Evolutionary conservation across 106 monocot genomes (phyloP), one percentile per base, ranked within the genome.

Genomic region (Allium fistulosum): DNA sequence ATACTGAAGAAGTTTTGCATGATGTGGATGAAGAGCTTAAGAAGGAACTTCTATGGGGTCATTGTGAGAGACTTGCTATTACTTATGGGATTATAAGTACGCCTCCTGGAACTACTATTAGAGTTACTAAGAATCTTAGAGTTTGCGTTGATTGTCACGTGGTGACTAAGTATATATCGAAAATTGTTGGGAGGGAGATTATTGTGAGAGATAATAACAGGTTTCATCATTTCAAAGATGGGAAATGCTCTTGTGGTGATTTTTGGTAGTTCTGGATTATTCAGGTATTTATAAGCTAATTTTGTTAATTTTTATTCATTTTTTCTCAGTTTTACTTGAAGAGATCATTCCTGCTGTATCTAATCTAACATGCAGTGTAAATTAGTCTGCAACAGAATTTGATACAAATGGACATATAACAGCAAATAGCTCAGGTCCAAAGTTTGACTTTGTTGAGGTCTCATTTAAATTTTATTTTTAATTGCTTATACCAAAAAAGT

Each of bases 11-110:
- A 55, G 87, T 87, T 15, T 72, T 90, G 5, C 90, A 90, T 51
- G 94, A 94, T 49, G 67, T 94, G 6, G 94, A 90, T 18, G 90
- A 94, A 65, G 94, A 94, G 78, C 87, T 87, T 48, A 94, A 94
- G 80, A 74, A 66, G 51, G 9, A 71, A 26, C 67, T 79, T 16
- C 65, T 94, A 45, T 76, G 78, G 15, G 83, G 87, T 10, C 94
- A 94, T 47, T 90, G 94, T 52, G 94, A 90, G 84, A 90, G 84
- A 75, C 82, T 94, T 56, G 94, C 90, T 14, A 90, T 94, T 56
- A 86, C 72, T 57, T 94, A 84, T 71, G 94, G 86, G 12, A 84
- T 94, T 77, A 87, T 94, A 49, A 90, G 87, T 51, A 94, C 69
- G 0, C 53, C 68, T 47, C 76, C 87, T 12, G 94, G 80, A 60